Conservation (phyloP, 805 yeast genomes). For the Ogataea paradorogensis region DNA sequence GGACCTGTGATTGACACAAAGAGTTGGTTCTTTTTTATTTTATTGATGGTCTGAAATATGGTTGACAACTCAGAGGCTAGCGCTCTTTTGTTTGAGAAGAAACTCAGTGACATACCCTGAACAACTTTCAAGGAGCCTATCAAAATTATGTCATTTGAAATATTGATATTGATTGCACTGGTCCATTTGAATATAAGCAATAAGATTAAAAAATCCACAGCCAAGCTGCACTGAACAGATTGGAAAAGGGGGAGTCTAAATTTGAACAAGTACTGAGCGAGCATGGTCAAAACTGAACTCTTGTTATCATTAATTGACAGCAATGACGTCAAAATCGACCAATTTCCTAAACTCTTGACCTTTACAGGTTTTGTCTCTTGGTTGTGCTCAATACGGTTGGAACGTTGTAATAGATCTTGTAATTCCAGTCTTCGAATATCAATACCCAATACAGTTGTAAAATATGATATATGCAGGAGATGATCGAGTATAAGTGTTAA, state of each 20-base stretch:
- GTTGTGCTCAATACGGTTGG: constrained; percentile 15
- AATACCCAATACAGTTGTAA: constrained; percentile 61
- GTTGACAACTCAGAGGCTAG: constrained; percentile 28
- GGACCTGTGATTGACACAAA: constrained; percentile 30
- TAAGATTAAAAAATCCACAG: constrained; percentile 27
- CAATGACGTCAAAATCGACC: constrained; percentile 22
- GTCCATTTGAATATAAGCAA: constrained; percentile 37
- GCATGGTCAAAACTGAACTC: constrained; percentile 18
- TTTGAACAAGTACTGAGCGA: constrained; percentile 33
- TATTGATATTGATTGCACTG: constrained; percentile 19
- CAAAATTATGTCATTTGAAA: constrained; percentile 1
- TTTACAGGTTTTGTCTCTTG: constrained; percentile 12
- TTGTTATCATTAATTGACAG: constrained; percentile 12
- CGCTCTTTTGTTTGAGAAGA: constrained; percentile 30
- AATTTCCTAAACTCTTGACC: constrained; percentile 16
- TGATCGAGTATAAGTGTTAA: constrained; percentile 57
- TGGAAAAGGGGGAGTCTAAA: constrained; percentile 38
- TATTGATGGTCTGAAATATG: constrained; percentile 8
- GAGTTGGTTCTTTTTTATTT: constrained; percentile 10
- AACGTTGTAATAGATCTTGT: constrained; percentile 44
- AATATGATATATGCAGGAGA: constrained; percentile 58
- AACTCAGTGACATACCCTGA: constrained; percentile 18
- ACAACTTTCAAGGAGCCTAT: constrained; percentile 8
- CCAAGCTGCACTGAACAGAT: constrained; percentile 31
- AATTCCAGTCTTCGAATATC: constrained; percentile 65